A percentile compares a stretch with the other conserved stretches of the same genome.
These are phyloP conservation scores for Infundibulicybe gibba DNA, from an alignment of 768 basidiomycete species.

Conservation along the genomic window DNA sequence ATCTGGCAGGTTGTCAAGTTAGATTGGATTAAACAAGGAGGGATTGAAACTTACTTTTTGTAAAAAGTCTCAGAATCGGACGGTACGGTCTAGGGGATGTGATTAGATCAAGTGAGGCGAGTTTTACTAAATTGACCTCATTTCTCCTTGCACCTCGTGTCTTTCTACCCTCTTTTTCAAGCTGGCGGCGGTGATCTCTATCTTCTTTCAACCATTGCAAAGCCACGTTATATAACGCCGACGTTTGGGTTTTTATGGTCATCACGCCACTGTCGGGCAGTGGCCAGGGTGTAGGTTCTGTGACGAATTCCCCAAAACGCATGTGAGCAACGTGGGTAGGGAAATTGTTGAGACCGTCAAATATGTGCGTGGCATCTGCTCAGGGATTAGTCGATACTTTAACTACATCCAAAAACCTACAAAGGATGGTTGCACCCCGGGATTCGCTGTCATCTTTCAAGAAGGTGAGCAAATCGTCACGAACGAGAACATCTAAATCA, in stretches of 20 bases:
- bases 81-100: conserved; percentile 44
- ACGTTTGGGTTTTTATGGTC: conserved; percentile 15
- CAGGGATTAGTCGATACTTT: conserved; percentile 3
- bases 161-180: conserved; percentile 58
- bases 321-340: conserved; percentile 94
- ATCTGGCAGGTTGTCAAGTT: conserved; percentile 25
- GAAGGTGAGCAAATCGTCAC: conserved; percentile 86
- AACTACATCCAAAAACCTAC: conserved; percentile 34
- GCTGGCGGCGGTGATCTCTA: conserved; percentile 54
- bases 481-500: conserved; percentile 93
- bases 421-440: conserved; percentile 86
- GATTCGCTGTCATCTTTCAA: conserved; percentile 76
- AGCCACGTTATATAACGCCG: conserved; percentile 66
- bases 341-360: conserved; percentile 87
- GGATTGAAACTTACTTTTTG: conserved; percentile 49
- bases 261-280: conserved; percentile 20
- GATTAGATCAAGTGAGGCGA: neutral
- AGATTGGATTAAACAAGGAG: neutral
- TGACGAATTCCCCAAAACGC: conserved; percentile 75
- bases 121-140: conserved; percentile 34
- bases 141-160: conserved; percentile 55
- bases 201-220: conserved; percentile 89
- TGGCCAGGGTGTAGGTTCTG: conserved; percentile 70
- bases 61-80: conserved; percentile 85
- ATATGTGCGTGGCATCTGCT: conserved; percentile 94